Evolutionary conservation across 148 eudicot genomes (phyloP).

Genomic region (Rhododendron simsii): DNA sequence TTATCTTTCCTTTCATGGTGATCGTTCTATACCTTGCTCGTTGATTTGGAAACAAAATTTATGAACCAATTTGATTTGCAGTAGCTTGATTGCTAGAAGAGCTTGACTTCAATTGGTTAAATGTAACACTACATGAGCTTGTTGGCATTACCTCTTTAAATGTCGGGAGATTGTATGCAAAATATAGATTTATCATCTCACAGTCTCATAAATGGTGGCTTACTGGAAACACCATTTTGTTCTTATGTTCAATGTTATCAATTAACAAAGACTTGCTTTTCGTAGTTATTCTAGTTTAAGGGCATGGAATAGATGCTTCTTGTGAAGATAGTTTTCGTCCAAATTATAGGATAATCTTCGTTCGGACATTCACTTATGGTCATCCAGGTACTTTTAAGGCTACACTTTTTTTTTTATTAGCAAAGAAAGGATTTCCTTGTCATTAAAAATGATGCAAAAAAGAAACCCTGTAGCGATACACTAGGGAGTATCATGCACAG

Average conservation of each 20-base stretch:
- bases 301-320: background rate
- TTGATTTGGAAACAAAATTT: background rate
- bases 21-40: background rate
- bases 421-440: no score
- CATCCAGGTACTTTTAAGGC: background rate
- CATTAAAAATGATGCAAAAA: no score
- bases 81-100: background rate
- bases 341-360: background rate
- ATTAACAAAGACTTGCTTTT: background rate
- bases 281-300: background rate
- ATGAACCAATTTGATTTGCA: background rate
- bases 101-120: background rate
- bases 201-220: background rate
- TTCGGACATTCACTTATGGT: background rate
- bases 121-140: background rate
- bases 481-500: no score
- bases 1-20: background rate
- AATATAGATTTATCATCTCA: background rate
- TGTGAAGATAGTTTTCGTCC: background rate
- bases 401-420: background rate
- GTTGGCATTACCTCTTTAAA: background rate
- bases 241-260: background rate
- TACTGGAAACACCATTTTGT: background rate
- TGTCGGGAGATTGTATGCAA: background rate
- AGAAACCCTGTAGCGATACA: no score